phyloP scores from a whole-genome alignment of 768 basidiomycete species.

The Rubroboletus satanas region DNA sequence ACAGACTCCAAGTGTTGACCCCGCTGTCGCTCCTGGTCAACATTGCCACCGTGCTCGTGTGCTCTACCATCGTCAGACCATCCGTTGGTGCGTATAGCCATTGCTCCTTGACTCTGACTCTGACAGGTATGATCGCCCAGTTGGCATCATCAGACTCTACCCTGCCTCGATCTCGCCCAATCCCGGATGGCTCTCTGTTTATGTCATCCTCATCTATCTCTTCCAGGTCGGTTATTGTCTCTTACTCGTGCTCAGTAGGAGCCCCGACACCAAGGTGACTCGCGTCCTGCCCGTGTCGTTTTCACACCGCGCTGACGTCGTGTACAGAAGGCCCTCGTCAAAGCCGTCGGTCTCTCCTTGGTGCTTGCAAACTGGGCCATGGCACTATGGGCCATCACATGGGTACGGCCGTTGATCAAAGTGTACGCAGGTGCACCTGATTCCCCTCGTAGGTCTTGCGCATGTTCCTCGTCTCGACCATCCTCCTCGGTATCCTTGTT shows the following conservation, averaged over 20 bases:
- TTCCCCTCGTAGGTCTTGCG: constrained; percentile 51
- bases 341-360: constrained; percentile 77
- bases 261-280: constrained; percentile 73
- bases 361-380: constrained; percentile 77
- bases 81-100: constrained; percentile 43
- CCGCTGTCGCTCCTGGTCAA: constrained; percentile 81
- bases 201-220: constrained; percentile 57
- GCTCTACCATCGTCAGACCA: constrained; percentile 62
- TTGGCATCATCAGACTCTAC: constrained; percentile 47
- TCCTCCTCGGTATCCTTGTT: constrained; percentile 67
- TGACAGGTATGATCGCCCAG: constrained; percentile 27
- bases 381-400: constrained; percentile 76
- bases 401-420: constrained; percentile 38
- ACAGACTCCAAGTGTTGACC: constrained; percentile 79
- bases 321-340: constrained; percentile 56
- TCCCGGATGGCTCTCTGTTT: constrained; percentile 51
- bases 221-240: constrained; percentile 81
- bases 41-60: constrained; percentile 67
- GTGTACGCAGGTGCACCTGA: background rate
- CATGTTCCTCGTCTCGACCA: constrained; percentile 71
- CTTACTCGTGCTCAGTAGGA: constrained; percentile 65
- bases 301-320: background rate
- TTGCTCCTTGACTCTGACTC: background rate
- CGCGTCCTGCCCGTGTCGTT: background rate
- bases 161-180: constrained; percentile 74